These are phyloP conservation scores for Aaosphaeria arxii DNA, from an alignment of 2,329 filamentous ascomycete species.

Conservation along the genomic window DNA sequence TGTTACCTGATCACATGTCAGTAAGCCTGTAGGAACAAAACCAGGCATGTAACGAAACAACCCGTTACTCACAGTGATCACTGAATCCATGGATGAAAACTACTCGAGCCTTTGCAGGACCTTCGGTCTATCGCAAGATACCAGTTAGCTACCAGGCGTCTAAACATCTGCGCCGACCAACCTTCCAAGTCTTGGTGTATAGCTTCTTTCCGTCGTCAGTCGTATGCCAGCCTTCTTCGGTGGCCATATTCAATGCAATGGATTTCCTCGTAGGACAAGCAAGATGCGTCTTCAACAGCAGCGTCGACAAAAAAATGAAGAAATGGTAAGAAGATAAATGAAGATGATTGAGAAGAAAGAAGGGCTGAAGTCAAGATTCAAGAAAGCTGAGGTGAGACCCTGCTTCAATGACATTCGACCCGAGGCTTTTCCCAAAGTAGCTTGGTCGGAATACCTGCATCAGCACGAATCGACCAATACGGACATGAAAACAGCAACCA, in stretches of 20 bases:
- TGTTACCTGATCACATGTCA: constrained; percentile 52
- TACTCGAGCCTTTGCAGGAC: constrained; percentile 64
- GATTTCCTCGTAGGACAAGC: no score
- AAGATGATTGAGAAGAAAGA: no score
- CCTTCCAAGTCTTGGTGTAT: constrained; percentile 63
- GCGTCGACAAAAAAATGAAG: no score
- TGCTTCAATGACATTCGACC: neutral
- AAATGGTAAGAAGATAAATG: no score
- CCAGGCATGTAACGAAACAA: neutral
- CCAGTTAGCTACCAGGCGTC: neutral
- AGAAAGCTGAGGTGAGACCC: neutral
- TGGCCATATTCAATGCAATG: constrained; percentile 26
- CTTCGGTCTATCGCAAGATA: constrained; percentile 47
- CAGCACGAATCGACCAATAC: no score
- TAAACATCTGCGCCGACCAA: constrained; percentile 50
- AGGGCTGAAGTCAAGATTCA: no score
- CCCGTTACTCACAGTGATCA: constrained; percentile 60
- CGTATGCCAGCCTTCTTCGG: constrained; percentile 51
- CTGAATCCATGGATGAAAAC: constrained; percentile 88
- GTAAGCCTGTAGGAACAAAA: neutral
- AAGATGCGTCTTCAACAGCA: no score
- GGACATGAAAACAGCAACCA: no score
- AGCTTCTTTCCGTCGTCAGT: constrained; percentile 53
- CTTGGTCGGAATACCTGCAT: no score
- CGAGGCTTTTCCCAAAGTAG: neutral